Evolutionary conservation across 2,329 filamentous ascomycete genomes (phyloP).

Genomic region (Colletotrichum eremochloae): DNA sequence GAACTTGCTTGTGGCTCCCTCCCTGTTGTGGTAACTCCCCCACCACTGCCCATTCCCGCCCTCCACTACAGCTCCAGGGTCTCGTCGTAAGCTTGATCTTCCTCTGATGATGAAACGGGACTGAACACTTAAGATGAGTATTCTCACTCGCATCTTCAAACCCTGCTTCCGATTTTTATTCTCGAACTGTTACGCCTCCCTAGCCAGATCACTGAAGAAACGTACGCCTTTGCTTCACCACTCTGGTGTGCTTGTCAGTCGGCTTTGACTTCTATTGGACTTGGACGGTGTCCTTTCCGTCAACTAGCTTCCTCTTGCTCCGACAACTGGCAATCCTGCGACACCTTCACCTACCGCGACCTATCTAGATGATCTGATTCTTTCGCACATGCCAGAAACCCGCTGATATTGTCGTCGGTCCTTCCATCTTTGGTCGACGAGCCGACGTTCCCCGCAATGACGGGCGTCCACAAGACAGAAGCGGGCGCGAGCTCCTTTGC

Average conservation of each 20-base stretch:
- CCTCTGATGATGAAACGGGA: slow-evolving; percentile 39
- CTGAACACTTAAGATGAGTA: slow-evolving; percentile 17
- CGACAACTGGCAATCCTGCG: neutral
- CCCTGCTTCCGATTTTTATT: neutral
- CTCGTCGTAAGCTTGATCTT: slow-evolving; percentile 34
- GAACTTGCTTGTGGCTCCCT: slow-evolving; percentile 6
- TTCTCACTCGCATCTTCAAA: slow-evolving; percentile 9
- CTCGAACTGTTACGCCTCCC: neutral
- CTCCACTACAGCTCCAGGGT: slow-evolving; percentile 31
- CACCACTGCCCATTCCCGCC: slow-evolving; percentile 9
- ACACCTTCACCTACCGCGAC: neutral
- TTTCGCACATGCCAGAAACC: too few relatives aligned
- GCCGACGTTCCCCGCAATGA: slow-evolving; percentile 29
- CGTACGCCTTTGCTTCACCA: neutral
- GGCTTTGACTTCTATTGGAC: slow-evolving; percentile 24
- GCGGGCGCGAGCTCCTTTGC: slow-evolving; percentile 33
- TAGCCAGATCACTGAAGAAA: neutral
- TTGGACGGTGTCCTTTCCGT: neutral
- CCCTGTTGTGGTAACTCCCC: slow-evolving; percentile 11
- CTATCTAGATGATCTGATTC: slow-evolving; percentile 25
- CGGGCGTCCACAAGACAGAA: slow-evolving; percentile 31
- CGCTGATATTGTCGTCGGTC: slow-evolving; percentile 13
- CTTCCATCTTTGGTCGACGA: neutral
- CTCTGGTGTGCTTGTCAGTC: slow-evolving; percentile 8
- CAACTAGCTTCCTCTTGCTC: neutral